phyloP scores from a whole-genome alignment of 2,329 filamentous ascomycete species.

The Venturiaceae sp. region DNA sequence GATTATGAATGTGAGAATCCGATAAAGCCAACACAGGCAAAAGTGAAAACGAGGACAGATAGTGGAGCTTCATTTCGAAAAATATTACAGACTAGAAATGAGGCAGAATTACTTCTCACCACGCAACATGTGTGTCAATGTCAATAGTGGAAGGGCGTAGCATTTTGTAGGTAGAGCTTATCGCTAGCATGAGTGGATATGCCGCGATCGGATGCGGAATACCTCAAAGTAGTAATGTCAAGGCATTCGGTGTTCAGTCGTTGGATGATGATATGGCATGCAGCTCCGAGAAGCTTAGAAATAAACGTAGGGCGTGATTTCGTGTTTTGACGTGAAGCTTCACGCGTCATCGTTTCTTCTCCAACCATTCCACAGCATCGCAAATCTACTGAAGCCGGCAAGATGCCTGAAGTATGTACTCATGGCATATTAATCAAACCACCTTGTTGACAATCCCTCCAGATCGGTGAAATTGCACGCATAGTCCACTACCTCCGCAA shows the following conservation, averaged over 20 bases:
- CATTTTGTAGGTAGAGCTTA: conserved; percentile 11
- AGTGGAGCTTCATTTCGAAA: neutral
- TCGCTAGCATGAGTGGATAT: neutral
- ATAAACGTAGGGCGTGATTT: neutral
- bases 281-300: neutral
- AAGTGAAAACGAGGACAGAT: neutral
- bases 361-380: neutral
- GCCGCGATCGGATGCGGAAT: neutral
- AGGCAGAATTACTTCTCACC: neutral
- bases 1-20: neutral
- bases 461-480: conserved; percentile 59
- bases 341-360: neutral
- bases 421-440: neutral
- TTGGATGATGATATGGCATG: neutral
- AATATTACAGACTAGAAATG: neutral
- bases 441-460: neutral
- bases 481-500: conserved; percentile 77
- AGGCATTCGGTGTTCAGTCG: neutral
- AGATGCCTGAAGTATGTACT: conserved; percentile 26
- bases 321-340: neutral
- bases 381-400: too few relatives aligned
- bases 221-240: neutral
- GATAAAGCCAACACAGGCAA: neutral
- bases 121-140: too few relatives aligned
- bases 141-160: neutral